phyloP scores from a whole-genome alignment of 2,329 filamentous ascomycete genomes.

The Fusarium sp. region DNA sequence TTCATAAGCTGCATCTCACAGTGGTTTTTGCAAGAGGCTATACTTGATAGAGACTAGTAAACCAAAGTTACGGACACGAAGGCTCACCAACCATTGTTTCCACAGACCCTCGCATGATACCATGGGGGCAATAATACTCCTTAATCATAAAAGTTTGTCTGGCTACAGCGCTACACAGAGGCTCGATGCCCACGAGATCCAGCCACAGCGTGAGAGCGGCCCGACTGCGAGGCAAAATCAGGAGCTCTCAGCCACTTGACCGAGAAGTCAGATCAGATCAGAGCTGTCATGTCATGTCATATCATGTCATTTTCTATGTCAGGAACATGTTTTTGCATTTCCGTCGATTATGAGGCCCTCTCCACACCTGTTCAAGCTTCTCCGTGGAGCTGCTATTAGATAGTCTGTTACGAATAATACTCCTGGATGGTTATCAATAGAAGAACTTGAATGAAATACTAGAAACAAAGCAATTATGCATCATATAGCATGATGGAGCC shows the following conservation, averaged over 20 bases:
- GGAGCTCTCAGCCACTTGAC: not conserved
- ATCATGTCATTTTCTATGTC: conserved; percentile 12
- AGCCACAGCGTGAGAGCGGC: not conserved
- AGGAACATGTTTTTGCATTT: conserved; percentile 13
- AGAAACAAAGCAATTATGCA: too few relatives aligned
- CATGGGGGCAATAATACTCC: too few relatives aligned
- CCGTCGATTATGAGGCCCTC: conserved; percentile 1
- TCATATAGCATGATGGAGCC: too few relatives aligned
- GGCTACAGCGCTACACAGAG: not conserved
- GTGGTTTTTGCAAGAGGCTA: not conserved
- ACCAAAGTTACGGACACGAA: not conserved
- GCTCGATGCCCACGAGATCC: not conserved
- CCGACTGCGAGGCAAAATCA: not conserved
- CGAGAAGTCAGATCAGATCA: conserved; percentile 5
- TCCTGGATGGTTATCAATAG: too few relatives aligned
- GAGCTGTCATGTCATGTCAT: conserved; percentile 21
- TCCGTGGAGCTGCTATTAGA: conserved; percentile 10
- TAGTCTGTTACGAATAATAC: too few relatives aligned
- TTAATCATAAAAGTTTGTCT: not conserved
- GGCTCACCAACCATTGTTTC: not conserved
- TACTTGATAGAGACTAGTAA: not conserved
- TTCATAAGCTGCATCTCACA: accelerated
- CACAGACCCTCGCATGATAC: not conserved
- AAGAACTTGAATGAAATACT: too few relatives aligned
- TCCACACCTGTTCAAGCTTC: conserved; percentile 12